These are phyloP conservation scores for Debaryomyces nepalensis DNA, from an alignment of 1,139 yeast genomes.

Conservation along the genomic window DNA sequence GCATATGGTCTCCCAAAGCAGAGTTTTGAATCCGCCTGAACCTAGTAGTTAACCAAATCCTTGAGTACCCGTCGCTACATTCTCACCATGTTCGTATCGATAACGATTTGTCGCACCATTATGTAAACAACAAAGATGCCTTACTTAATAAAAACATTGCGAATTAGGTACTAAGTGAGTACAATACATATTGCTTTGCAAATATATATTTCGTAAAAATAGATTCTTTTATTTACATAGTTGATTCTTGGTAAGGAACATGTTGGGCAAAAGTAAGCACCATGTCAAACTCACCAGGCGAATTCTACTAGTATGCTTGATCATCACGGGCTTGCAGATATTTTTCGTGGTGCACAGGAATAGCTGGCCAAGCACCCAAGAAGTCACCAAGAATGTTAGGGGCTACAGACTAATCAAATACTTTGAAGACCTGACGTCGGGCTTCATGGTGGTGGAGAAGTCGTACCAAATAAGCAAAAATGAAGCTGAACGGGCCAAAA, in stretches of 20 bases:
- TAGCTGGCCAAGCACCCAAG: background rate
- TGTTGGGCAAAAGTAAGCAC: conserved; percentile 1
- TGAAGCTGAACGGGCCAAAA: background rate
- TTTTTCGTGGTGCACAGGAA: background rate
- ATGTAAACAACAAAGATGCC: conserved; percentile 5
- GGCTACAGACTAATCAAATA: conserved; percentile 5
- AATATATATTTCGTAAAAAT: background rate
- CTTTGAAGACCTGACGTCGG: conserved; percentile 12
- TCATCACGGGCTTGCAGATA: background rate
- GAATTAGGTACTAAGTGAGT: background rate
- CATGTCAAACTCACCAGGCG: conserved; percentile 4
- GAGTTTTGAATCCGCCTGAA: too few species aligned
- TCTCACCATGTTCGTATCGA: too few species aligned
- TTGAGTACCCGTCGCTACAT: too few species aligned
- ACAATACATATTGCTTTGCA: background rate
- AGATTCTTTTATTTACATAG: background rate
- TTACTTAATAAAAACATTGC: conserved; percentile 1
- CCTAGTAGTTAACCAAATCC: too few species aligned
- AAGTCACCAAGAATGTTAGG: background rate
- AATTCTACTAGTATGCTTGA: conserved; percentile 2
- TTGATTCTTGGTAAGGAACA: background rate
- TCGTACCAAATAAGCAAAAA: conserved; percentile 1
- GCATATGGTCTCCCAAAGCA: too few species aligned
- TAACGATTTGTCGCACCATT: conserved; percentile 1
- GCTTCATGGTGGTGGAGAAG: conserved; percentile 8